A percentile compares a stretch with the other conserved stretches of the same genome.
phyloP scores from a whole-genome alignment of 2,329 filamentous ascomycete genomes.

The Nemania diffusa region DNA sequence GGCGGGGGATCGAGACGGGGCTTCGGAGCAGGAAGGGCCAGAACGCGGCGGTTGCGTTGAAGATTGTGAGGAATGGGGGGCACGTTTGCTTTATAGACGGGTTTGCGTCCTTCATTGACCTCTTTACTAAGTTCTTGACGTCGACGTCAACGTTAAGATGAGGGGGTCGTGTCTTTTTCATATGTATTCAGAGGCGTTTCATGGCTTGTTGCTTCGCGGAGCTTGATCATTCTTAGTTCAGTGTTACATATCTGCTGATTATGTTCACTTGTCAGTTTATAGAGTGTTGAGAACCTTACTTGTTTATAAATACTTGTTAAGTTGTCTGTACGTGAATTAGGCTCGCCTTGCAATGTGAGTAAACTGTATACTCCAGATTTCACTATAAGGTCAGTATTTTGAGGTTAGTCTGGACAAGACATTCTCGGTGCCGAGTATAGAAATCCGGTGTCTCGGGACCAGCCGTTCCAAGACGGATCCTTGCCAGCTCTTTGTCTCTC shows the following conservation, averaged over 20 bases:
- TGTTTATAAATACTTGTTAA: neutral
- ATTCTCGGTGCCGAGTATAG: neutral
- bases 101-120: neutral
- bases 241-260: too few relatives aligned
- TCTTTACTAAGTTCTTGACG: neutral
- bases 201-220: neutral
- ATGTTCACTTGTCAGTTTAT: neutral
- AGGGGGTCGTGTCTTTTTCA: neutral
- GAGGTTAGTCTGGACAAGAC: neutral
- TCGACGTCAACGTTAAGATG: neutral
- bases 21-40: conserved; percentile 44
- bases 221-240: neutral
- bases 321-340: neutral
- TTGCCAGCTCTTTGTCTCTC: neutral
- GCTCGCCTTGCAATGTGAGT: neutral
- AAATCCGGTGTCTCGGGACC: neutral
- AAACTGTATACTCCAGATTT: too few relatives aligned
- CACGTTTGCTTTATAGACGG: conserved; percentile 43
- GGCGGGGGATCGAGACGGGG: conserved; percentile 50
- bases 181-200: neutral
- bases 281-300: neutral
- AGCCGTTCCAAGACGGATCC: neutral
- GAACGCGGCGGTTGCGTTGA: conserved; percentile 45
- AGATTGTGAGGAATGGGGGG: conserved; percentile 51
- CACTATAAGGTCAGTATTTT: too few relatives aligned